Base-by-base conservation (phyloP, 495 filamentous ascomycete species). In the Hypoxylon perforatum region DNA sequence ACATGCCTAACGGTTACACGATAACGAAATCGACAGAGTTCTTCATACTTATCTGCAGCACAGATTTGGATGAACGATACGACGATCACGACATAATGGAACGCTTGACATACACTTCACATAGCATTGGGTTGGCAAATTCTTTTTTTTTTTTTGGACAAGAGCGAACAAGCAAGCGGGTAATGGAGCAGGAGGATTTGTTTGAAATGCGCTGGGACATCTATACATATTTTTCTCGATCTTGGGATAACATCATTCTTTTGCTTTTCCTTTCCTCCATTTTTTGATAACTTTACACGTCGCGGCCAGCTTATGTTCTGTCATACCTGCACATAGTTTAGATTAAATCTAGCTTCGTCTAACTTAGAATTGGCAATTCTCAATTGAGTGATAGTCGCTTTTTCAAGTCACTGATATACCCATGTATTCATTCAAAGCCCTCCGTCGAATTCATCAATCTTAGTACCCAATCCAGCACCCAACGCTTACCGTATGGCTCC, bases 61-160 rank as follows among this genome's bases (percentile, higher is more conserved):
- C 39, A 42, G 39, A n/a, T 8, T 42, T 17, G 39, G n/a, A 42
- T 33, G 46, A 49, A 28, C 6, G 17, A 15, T 6, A 21, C 28
- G 30, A 51, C 14, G 12, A 36, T 28, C n/a, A 51, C 48, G 19
- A 14, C 41, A 44, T 44, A 44, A 58, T 11, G 30, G 17, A 36
- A 14, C 10, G 12, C 38, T 53, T 35, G 9, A 22, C 12, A 58
- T 36, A 45, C 17, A 46, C 25, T 15, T 50, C 12, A 42, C 39
- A 55, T 49, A 22, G 36, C 49, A 65, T 60, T 55, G 35, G 63
- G 63, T 9, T 14, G 45, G 38, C 45, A 17, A 33, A 19, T 28
- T 36, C 36, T 25, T 19, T 58, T 49, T 42, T 23, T 42, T 39
- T 48, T 48, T 19, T 62, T 47, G 21, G 28, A 41, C 41, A 47